Conservation (phyloP, 2,329 filamentous ascomycete species). For the Helicocarpus griseus region DNA sequence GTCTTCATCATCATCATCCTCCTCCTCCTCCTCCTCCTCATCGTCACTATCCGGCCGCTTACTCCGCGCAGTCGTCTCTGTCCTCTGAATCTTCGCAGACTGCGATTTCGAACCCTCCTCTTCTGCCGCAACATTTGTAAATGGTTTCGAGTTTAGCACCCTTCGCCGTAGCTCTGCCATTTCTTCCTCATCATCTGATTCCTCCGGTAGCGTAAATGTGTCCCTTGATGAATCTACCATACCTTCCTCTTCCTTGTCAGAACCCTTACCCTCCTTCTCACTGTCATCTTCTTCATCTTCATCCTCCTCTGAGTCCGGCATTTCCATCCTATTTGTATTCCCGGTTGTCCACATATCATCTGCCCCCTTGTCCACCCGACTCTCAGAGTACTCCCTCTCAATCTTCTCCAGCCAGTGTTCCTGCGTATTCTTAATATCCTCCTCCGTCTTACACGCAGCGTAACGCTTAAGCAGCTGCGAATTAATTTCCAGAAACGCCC, state of each 20-base stretch:
- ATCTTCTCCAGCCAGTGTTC: constrained; percentile 81
- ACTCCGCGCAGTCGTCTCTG: constrained; percentile 32
- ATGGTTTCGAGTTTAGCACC: constrained; percentile 85
- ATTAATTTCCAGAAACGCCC: constrained; percentile 87
- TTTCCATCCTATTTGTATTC: constrained; percentile 64
- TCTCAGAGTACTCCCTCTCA: constrained; percentile 80
- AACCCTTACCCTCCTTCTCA: constrained; percentile 37
- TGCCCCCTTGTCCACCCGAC: constrained; percentile 47
- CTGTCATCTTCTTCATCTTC: constrained; percentile 36
- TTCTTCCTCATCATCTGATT: constrained; percentile 71
- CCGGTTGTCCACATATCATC: constrained; percentile 84
- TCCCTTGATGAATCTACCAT: constrained; percentile 46
- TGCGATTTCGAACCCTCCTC: constrained; percentile 42
- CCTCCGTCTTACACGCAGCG: constrained; percentile 71
- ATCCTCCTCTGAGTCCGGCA: constrained; percentile 32
- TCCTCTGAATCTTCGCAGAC: constrained; percentile 54
- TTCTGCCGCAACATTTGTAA: constrained; percentile 38
- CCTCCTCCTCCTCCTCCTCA: constrained; percentile 60
- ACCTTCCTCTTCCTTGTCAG: constrained; percentile 38
- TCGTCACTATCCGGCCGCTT: constrained; percentile 11
- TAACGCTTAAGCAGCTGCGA: constrained; percentile 71
- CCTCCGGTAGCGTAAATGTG: constrained; percentile 67
- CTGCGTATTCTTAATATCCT: constrained; percentile 72
- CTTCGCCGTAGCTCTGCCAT: constrained; percentile 89
- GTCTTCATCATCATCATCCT: constrained; percentile 55